Conservation (phyloP, 768 basidiomycete species). For the Collybia sp. region DNA sequence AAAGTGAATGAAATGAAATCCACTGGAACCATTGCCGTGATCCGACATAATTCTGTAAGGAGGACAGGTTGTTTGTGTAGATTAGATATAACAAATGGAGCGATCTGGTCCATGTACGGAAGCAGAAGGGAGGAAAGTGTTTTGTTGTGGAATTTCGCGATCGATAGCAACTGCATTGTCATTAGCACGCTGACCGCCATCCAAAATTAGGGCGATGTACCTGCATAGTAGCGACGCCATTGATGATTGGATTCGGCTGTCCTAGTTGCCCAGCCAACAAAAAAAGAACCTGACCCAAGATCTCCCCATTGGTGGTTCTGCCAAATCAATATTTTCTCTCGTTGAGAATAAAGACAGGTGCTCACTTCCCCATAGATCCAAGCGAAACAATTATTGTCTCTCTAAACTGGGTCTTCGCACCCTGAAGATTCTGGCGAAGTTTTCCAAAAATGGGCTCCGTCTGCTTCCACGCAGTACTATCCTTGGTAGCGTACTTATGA, state of each 20-base stretch:
- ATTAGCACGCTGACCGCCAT: neutral
- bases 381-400: slow-evolving; percentile 65
- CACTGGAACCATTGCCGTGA: slow-evolving; percentile 50
- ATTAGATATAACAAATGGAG: slow-evolving; percentile 57
- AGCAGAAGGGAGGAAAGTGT: slow-evolving; percentile 59
- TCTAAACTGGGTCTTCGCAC: slow-evolving; percentile 38
- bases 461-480: slow-evolving; percentile 22
- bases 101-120: slow-evolving; percentile 66
- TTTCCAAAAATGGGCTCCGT: slow-evolving; percentile 38
- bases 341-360: neutral
- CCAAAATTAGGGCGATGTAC: slow-evolving; percentile 27
- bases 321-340: neutral
- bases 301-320: slow-evolving; percentile 44
- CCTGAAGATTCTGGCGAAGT: slow-evolving; percentile 45
- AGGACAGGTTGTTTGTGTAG: slow-evolving; percentile 54
- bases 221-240: slow-evolving; percentile 64
- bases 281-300: slow-evolving; percentile 55
- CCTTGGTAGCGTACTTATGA: slow-evolving; percentile 32
- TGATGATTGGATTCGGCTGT: slow-evolving; percentile 62
- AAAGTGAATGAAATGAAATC: slow-evolving; percentile 66
- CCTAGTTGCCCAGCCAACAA: slow-evolving; percentile 66
- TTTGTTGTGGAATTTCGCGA: slow-evolving; percentile 58
- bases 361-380: slow-evolving; percentile 51
- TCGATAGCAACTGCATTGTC: slow-evolving; percentile 43
- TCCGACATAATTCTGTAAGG: slow-evolving; percentile 62